Evolutionary conservation across 2,329 filamentous ascomycete genomes (phyloP).

Genomic region (Fusarium sterilihyphosum): DNA sequence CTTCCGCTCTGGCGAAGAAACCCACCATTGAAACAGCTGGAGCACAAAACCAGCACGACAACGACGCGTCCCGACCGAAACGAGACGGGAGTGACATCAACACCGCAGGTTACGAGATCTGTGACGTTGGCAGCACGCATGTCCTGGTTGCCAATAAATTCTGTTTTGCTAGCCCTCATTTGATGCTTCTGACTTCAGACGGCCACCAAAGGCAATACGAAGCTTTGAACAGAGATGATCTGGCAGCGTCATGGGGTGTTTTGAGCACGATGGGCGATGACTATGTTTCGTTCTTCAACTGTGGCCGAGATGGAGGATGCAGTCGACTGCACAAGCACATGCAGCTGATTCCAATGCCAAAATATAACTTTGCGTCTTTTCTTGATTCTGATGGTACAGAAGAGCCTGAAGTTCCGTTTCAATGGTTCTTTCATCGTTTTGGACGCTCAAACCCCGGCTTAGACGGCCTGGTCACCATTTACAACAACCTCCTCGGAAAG

Average conservation of each 20-base stretch:
- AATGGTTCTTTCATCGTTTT: background rate
- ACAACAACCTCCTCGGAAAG: background rate
- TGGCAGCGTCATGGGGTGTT: background rate
- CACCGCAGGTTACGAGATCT: background rate
- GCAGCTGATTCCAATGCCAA: background rate
- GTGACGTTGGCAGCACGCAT: background rate
- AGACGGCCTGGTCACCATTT: background rate
- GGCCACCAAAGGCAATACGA: background rate
- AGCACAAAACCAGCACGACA: fast-evolving
- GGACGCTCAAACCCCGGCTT: fast-evolving
- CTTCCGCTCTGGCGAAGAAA: background rate
- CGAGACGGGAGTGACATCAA: background rate
- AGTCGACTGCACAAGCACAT: constrained; percentile 8
- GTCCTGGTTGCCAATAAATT: background rate
- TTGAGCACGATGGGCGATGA: background rate
- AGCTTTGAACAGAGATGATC: background rate
- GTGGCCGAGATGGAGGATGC: background rate
- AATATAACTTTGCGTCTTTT: background rate
- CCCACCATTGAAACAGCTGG: background rate
- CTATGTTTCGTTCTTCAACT: background rate
- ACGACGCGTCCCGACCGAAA: fast-evolving
- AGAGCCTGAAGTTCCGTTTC: background rate
- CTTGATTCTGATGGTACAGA: fast-evolving
- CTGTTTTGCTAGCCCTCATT: background rate
- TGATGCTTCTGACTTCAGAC: background rate